Base-by-base conservation (phyloP, 2,329 filamentous ascomycete genomes). In the Emergomyces orientalis region DNA sequence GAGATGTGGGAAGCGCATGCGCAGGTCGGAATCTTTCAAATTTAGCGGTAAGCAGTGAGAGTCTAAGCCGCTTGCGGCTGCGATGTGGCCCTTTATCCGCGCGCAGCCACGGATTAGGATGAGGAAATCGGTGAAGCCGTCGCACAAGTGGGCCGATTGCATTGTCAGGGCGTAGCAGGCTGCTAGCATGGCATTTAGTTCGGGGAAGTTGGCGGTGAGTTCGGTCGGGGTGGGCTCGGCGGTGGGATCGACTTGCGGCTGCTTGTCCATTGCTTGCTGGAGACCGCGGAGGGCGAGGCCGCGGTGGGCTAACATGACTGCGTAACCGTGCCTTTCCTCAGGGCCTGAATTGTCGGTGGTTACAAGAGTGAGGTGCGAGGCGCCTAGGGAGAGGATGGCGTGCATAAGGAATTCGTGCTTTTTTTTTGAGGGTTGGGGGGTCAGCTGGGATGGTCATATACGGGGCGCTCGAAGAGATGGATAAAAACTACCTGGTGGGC, bases 101-200 rank as follows among this genome's bases (percentile, higher is more conserved):
- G 11, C 22, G 49, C 60, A 64, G 25, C 70, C 70, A 32, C 70
- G 66, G 19, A 71, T 67, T 63, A 71, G 69, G 60, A 69, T 67
- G 61, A 71, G 65, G 61, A 71, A 71, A 55, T 71, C 70, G 19
- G 62, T 54, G 14, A 71, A 61, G 9, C 69, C 70, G 56, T 71
- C 70, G 39, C 62, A 59, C 68, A 71, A 70, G 60, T 70, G 69
- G 27, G 63, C 66, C 1, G 70, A 64, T 62, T 71, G 70, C 56
- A 70, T 69, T 14, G 69, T 70, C 14, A 71, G 64, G 14, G 69
- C 68, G 55, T 71, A 71, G 60, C 69, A 71, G 22, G 69, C 67
- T 22, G 68, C 70, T n/a, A 71, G 67, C 68, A 71, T 68, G 45
- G 55, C 60, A n/a, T 64, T 60, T 14, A 64, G 39, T 45, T 60